Base-by-base conservation (phyloP, 163 green algal genomes). In the Scenedesmus sp. region DNA sequence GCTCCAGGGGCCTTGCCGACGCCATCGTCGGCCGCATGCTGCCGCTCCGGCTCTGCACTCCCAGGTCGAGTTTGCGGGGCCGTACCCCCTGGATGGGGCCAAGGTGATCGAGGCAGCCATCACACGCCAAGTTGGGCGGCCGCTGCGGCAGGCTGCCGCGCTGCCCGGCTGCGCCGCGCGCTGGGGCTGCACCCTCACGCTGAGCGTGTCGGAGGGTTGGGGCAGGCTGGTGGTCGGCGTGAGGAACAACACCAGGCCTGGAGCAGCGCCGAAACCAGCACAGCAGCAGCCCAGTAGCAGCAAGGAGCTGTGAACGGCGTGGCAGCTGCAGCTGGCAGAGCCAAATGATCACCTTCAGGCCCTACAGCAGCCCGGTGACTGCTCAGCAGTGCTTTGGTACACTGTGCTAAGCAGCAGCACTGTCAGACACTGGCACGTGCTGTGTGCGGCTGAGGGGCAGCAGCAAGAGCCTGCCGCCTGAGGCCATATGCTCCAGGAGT, bases 51-150 rank as follows among this genome's bases (percentile, higher is more conserved):
- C n/a, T n/a, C n/a, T n/a, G n/a, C n/a, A n/a, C n/a, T n/a, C 16
- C 35, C 42, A 49, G 37, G n/a, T 56, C 0, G 42, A 56, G 43
- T 35, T n/a, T 59, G 79, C 42, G 22, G 20, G 87, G 3, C 80
- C 37, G 4, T 91, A 88, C 49, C 87, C 87, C 20, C 59, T 91
- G n/a, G 87, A 91, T 43, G 87, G 87, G 0, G 87, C 87, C 43
- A 91, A 91, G 43, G 87, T 83, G 0, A 59, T 91, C 1, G 87
- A 91, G 22, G 15, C 56, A 10, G 76, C 87, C 13, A 40, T 91
- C n/a, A 91, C 80, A 35, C 79, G 80, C 30, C 40, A 83, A n/a
- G 80, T 91, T 5, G 80, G 18, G 1, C 65, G 87, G 2, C 80
- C 49, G 4, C n/a, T 91, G 26, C 79, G 87, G 35, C 49, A 73